phyloP scores from a whole-genome alignment of 148 eudicot species.

The Vaccinium macrocarpon region DNA sequence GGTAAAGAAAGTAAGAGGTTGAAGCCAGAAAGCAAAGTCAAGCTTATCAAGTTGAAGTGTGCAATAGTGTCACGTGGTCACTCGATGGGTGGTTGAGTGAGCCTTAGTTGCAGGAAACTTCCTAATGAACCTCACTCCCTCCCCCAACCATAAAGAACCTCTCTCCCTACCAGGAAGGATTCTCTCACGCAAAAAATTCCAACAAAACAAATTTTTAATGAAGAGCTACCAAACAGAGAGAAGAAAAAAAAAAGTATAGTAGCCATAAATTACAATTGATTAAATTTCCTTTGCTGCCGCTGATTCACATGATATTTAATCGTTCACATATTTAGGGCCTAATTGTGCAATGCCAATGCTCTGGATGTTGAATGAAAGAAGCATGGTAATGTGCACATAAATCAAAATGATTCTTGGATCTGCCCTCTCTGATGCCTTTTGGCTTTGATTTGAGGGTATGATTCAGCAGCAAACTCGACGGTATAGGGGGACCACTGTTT shows the following conservation, averaged over 20 bases:
- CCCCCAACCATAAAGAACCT: too few species aligned
- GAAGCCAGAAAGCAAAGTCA: not conserved
- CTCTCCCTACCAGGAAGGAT: slow-evolving; percentile 1
- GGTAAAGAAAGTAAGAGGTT: not conserved
- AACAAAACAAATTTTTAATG: not conserved
- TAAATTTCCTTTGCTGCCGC: not conserved
- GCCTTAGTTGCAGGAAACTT: not conserved
- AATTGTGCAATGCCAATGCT: too few species aligned
- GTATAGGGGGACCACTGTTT: too few species aligned
- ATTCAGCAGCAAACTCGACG: too few species aligned
- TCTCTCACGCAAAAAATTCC: not conserved
- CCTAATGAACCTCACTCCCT: not conserved
- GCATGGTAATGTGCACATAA: too few species aligned
- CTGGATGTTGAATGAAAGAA: too few species aligned
- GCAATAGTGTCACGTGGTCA: not conserved
- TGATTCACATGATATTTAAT: not conserved
- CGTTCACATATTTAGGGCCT: not conserved
- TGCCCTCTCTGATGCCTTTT: too few species aligned
- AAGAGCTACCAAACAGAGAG: not conserved
- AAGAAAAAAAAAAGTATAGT: not conserved
- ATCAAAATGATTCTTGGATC: too few species aligned
- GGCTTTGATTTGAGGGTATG: too few species aligned
- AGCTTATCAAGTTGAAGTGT: not conserved
- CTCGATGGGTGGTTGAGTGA: not conserved
- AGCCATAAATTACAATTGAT: not conserved